phyloP scores from a whole-genome alignment of 768 basidiomycete species.

The Trametes cinnabarina region DNA sequence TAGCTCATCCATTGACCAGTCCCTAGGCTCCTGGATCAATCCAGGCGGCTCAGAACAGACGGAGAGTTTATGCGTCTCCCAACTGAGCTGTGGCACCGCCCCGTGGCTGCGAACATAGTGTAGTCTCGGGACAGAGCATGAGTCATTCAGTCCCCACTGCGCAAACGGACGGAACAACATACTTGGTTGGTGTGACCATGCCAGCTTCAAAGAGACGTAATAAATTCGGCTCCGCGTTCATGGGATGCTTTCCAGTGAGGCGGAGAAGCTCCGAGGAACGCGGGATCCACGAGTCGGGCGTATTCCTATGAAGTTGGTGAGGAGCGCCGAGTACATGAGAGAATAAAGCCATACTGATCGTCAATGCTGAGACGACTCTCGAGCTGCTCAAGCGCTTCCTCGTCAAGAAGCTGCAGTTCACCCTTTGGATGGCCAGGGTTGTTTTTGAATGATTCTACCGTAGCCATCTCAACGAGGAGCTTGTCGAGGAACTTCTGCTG shows the following conservation, averaged over 20 bases:
- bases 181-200: conserved; percentile 26
- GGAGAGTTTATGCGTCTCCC: conserved; percentile 20
- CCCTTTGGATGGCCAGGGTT: conserved; percentile 10
- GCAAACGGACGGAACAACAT: neutral
- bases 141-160: too few species aligned
- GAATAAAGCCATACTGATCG: conserved; percentile 16
- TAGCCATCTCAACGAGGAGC: conserved; percentile 16
- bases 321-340: neutral
- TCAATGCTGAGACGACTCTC: conserved; percentile 21
- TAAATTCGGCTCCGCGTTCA: conserved; percentile 22
- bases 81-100: conserved; percentile 19
- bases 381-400: conserved; percentile 15
- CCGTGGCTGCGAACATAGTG: conserved; percentile 26
- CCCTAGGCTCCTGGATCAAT: conserved; percentile 2
- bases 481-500: neutral
- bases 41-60: conserved; percentile 4
- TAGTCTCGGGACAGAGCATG: conserved; percentile 2
- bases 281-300: conserved; percentile 25
- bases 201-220: conserved; percentile 18
- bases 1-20: conserved; percentile 24
- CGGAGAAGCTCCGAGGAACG: conserved; percentile 17
- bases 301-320: conserved; percentile 1
- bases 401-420: conserved; percentile 17
- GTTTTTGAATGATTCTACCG: conserved; percentile 11
- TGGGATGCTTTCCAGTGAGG: conserved; percentile 21